Evolutionary conservation across 257 asterid species (phyloP), one percentile per base, ranked within the genome.

Genomic region (Ilex aquifolium): DNA sequence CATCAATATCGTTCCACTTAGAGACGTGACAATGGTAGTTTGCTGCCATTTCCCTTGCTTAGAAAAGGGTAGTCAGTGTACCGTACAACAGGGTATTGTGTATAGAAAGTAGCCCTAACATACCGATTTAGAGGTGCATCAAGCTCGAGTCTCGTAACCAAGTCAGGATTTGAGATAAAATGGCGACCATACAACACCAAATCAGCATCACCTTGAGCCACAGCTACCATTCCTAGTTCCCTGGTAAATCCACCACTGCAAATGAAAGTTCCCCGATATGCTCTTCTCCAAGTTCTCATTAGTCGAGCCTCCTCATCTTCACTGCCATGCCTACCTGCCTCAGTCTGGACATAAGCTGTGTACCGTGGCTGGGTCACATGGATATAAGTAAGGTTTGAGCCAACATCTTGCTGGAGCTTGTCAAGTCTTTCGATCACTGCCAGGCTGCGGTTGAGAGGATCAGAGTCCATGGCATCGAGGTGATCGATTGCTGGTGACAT

Each of bases 401-500:
- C 74, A 1, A 31, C 32, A 2, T 68, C 76, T 3, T 55, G 44
- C 57, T 92, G 96, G 57, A 92, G 73, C 60, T 74, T 69, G 82
- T 92, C 89, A 66, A 92, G 86, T 42, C 80, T 70, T 58, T 85
- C 81, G 5, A 92, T 83, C 55, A 87, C 88, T 12, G 91, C 88
- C 21, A 83, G 78, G 67, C 99, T 97, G 0, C 89, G 83, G 66
- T 50, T 56, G 32, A 79, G 87, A 2, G 97, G 97, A 57, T 89
- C 78, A 0, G 99, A 85, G 65, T 92, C 99, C 79, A 75, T 77
- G 11, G 97, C 99, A 5, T 92, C 99, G 17, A 87, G 86, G 65
- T 89, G 96, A 53, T 92, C 97, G 21, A 92, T 92, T 59, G 97
- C 97, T 1, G 99, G 99, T 10, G 99, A 92, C 17, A 89, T 79